phyloP scores from a whole-genome alignment of 2,329 filamentous ascomycete species.

The Claviceps humidiphila region DNA sequence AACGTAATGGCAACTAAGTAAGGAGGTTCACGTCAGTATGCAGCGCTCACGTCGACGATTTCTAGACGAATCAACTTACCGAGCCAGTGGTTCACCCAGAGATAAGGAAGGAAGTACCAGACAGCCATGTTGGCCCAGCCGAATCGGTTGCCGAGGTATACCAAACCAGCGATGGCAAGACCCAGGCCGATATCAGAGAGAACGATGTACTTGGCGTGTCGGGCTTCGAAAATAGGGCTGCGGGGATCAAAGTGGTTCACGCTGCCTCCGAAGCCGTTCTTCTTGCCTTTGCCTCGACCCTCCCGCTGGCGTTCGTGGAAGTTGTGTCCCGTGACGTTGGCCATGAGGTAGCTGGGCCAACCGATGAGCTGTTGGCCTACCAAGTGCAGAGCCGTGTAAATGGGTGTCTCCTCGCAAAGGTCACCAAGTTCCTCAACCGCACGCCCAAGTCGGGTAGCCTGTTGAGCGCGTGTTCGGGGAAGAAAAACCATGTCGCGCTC shows the following conservation, averaged over 20 bases:
- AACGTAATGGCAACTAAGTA: conserved; percentile 80
- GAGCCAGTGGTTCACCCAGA: conserved; percentile 99
- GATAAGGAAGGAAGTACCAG: conserved; percentile 90
- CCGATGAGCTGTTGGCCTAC: conserved; percentile 78
- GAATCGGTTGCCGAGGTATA: conserved; percentile 59
- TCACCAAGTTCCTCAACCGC: conserved; percentile 72
- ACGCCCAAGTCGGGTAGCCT: conserved; percentile 61
- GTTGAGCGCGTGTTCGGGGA: conserved; percentile 78
- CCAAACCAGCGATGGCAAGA: conserved; percentile 48
- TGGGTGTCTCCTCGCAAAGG: conserved; percentile 87
- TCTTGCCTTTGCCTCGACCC: conserved; percentile 86
- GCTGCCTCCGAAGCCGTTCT: conserved; percentile 63
- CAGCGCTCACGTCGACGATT: neutral
- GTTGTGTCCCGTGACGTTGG: conserved; percentile 94
- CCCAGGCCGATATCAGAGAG: conserved; percentile 74
- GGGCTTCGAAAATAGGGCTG: conserved; percentile 83
- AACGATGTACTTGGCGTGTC: conserved; percentile 76
- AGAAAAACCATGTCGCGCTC: conserved; percentile 98
- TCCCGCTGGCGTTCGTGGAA: conserved; percentile 82
- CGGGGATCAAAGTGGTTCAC: conserved; percentile 92
- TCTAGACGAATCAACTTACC: conserved; percentile 43
- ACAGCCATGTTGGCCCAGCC: conserved; percentile 79
- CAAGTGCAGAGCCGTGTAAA: conserved; percentile 62
- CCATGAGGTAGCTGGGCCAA: conserved; percentile 83
- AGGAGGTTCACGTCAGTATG: neutral